Evolutionary conservation across 78 protist genomes (phyloP).

Genomic region (Capsaspora owczarzaki): DNA sequence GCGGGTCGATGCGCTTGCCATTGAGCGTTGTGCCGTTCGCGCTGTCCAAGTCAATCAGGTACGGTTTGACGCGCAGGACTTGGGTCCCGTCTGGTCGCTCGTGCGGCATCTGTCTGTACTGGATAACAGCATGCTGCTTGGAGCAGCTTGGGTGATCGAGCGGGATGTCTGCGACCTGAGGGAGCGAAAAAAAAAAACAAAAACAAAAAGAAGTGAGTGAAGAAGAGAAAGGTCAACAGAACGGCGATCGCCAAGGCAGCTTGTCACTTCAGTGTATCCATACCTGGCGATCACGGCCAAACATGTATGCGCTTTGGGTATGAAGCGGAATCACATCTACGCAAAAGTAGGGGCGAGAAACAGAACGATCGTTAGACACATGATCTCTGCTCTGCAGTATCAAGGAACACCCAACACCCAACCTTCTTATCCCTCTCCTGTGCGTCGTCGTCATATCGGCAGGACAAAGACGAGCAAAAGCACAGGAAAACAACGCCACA

Average conservation of each 20-base stretch:
- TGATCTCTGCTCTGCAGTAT: not conserved
- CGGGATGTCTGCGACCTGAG: constrained; percentile 69
- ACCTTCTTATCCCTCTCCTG: too few species aligned
- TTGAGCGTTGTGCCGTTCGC: constrained; percentile 77
- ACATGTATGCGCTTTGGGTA: constrained; percentile 6
- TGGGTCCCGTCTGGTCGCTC: constrained; percentile 4
- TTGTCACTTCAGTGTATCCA: not conserved
- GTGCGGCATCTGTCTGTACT: constrained; percentile 18
- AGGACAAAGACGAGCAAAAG: not conserved
- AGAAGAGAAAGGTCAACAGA: not conserved
- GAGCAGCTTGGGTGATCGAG: constrained; percentile 80
- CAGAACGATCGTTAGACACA: too few species aligned
- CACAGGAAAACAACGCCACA: not conserved
- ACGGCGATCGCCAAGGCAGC: too few species aligned
- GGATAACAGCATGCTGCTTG: constrained; percentile 83
- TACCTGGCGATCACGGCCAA: constrained; percentile 10
- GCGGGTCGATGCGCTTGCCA: constrained; percentile 36
- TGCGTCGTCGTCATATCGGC: not conserved
- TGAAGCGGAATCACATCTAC: not conserved
- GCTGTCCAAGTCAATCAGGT: constrained; percentile 29
- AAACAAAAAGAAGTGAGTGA: not conserved
- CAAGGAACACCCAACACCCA: not conserved
- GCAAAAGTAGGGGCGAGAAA: not conserved
- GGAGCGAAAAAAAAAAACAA: not conserved
- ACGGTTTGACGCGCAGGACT: not conserved